Conservation (phyloP, 1,284 basidiomycete genomes). For the Xerocomus subilludens region DNA sequence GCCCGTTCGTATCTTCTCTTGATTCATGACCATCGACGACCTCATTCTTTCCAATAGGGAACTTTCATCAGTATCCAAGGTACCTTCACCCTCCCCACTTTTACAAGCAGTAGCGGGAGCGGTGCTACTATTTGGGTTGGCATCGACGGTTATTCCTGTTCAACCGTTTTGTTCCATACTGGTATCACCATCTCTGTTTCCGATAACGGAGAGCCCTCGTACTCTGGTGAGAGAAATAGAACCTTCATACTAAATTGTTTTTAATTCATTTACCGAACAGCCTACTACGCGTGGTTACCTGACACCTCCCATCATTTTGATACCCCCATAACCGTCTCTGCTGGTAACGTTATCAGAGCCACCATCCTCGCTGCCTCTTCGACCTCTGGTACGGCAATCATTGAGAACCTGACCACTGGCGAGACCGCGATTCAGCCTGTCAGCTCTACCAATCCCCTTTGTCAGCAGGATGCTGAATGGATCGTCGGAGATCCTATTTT, state of each 20-base stretch:
- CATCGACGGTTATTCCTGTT: slow-evolving; percentile 39
- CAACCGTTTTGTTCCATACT: slow-evolving; percentile 37
- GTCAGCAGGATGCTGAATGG: slow-evolving; percentile 41
- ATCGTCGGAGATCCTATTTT: slow-evolving; percentile 42
- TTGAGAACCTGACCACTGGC: slow-evolving; percentile 38
- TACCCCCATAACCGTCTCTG: slow-evolving; percentile 27
- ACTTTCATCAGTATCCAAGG: slow-evolving; percentile 37
- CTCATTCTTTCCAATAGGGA: slow-evolving; percentile 28
- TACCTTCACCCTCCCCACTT: slow-evolving; percentile 37
- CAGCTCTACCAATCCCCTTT: slow-evolving; percentile 38
- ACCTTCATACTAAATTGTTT: neutral
- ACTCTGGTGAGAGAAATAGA: slow-evolving; percentile 28
- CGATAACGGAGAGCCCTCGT: slow-evolving; percentile 1
- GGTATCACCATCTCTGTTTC: slow-evolving; percentile 36
- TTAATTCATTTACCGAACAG: slow-evolving; percentile 27
- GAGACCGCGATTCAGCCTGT: slow-evolving; percentile 20
- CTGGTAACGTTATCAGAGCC: slow-evolving; percentile 33
- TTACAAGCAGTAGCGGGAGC: slow-evolving; percentile 2
- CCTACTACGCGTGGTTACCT: slow-evolving; percentile 40
- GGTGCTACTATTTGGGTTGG: slow-evolving; percentile 42
- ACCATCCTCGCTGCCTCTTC: slow-evolving; percentile 36
- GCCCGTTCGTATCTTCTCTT: slow-evolving; percentile 26
- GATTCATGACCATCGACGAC: neutral
- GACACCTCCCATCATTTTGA: slow-evolving; percentile 33
- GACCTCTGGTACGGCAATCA: slow-evolving; percentile 35